Base-by-base conservation (phyloP, 2,329 filamentous ascomycete species). In the Aspergillus oerlinghausenensis region DNA sequence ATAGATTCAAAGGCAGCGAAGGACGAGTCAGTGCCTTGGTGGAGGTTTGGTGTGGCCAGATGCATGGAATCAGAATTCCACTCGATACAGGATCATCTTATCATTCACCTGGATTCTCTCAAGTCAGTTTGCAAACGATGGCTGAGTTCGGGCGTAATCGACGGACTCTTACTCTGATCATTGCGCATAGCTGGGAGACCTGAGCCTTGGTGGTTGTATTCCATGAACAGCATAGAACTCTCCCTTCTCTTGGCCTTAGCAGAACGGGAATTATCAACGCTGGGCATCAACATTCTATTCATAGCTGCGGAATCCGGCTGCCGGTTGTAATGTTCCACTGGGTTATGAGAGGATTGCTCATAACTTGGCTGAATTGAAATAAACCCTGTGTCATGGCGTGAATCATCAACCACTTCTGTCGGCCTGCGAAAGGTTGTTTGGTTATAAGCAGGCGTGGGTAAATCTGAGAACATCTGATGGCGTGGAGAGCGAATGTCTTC, bases 401-500 rank as follows among this genome's bases (percentile, higher is more conserved):
- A 57, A 45, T 64, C 62, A 55, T 63, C 67, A 57, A 55, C 62
- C 55, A 50, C 60, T 62, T 68, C 71, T 43, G 61, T 63, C 51
- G 70, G 55, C 56, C 64, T 60, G 38, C 66, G 68, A 67, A 85
- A 83, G 9, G 77, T 77, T 9, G 79, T 80, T 62, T 86, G 83
- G 55, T 83, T 81, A 66, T 86, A 86, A 2, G 80, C 80, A 32
- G 85, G 84, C 0, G 84, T 87, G 6, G 85, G 83, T n/a, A 87
- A 73, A 60, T 88, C 84, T 2, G 83, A 81, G 68, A 87, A 87
- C 77, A 86, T 85, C 66, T 88, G 86, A 58, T 81, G 82, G 25
- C 84, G 80, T 21, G 86, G 85, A 47, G 84, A 87, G 47, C 84
- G 82, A 50, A 87, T 80, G 59, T 85, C 83, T 54, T 85, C 83